Evolutionary conservation across 2,329 filamentous ascomycete genomes (phyloP).

Genomic region (Penicillium polonicum): DNA sequence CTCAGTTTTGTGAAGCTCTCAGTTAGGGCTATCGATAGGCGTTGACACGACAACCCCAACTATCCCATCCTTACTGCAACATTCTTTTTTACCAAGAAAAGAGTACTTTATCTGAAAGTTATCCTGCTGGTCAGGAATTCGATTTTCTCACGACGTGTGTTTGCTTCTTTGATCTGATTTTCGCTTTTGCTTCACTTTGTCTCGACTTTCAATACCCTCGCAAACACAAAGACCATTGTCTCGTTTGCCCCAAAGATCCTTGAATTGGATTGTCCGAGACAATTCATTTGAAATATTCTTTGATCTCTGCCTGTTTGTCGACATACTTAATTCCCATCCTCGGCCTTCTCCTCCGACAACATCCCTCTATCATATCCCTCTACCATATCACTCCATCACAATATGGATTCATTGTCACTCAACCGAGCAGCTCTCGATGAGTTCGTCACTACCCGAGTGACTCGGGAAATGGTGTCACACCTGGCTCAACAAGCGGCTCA

Average conservation of each 20-base stretch:
- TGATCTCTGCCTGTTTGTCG: neutral
- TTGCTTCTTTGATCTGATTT: neutral
- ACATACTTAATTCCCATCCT: conserved; percentile 7
- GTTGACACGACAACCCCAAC: conserved; percentile 41
- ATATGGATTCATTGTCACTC: conserved; percentile 20
- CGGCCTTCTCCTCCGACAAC: conserved; percentile 13
- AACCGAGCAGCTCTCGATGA: conserved; percentile 49
- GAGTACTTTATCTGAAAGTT: conserved; percentile 18
- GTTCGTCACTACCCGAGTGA: conserved; percentile 49
- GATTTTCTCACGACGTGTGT: conserved; percentile 3
- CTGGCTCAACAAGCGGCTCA: conserved; percentile 47
- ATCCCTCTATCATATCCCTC: too few species aligned
- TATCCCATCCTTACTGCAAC: conserved; percentile 36
- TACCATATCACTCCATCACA: neutral
- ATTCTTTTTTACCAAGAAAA: conserved; percentile 21
- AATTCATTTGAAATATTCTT: neutral
- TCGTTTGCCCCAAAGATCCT: neutral
- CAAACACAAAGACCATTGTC: conserved; percentile 5
- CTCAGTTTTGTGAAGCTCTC: conserved; percentile 16
- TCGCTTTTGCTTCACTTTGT: conserved; percentile 1
- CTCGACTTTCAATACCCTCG: neutral
- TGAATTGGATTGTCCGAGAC: neutral
- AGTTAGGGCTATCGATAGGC: conserved; percentile 33
- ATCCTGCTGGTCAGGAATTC: conserved; percentile 34
- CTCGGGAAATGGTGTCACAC: conserved; percentile 49